Percentiles rank a stretch among this genome's conserved stretches.
Evolutionary conservation across 1,284 basidiomycete species (phyloP).

Genomic region (Apiotrichum gamsii): DNA sequence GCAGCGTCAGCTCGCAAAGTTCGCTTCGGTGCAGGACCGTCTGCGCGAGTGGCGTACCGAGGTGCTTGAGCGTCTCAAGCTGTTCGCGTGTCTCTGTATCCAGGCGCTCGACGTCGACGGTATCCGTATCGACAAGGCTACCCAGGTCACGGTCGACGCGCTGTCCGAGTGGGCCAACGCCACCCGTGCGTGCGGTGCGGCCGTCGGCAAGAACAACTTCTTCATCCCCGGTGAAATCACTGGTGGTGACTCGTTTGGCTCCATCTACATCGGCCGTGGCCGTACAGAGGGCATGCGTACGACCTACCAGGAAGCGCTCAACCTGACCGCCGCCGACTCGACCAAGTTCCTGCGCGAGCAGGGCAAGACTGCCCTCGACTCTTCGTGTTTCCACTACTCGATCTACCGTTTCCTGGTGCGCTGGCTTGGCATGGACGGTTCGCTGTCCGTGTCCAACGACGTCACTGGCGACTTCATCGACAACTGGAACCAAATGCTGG

Average conservation of each 20-base stretch:
- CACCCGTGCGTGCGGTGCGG: conserved; percentile 65
- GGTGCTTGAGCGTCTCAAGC: conserved; percentile 67
- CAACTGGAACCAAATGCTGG: conserved; percentile 83
- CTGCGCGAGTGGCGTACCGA: conserved; percentile 75
- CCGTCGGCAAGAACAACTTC: conserved; percentile 73
- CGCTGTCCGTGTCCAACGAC: conserved; percentile 79
- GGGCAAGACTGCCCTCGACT: conserved; percentile 61
- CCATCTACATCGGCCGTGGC: conserved; percentile 79
- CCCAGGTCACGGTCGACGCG: conserved; percentile 76
- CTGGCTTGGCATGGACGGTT: conserved; percentile 88
- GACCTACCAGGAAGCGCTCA: conserved; percentile 59
- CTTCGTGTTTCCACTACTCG: conserved; percentile 83
- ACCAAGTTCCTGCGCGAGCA: conserved; percentile 72
- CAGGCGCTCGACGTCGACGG: conserved; percentile 80
- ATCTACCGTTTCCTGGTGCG: conserved; percentile 74
- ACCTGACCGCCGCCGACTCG: conserved; percentile 53
- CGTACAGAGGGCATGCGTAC: conserved; percentile 61
- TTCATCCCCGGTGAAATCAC: conserved; percentile 86
- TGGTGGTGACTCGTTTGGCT: conserved; percentile 83
- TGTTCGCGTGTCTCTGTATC: conserved; percentile 76
- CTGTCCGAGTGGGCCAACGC: conserved; percentile 66
- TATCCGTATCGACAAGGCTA: conserved; percentile 89
- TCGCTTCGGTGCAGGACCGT: conserved; percentile 89
- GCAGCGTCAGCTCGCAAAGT: conserved; percentile 87
- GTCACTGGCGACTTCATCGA: conserved; percentile 70